Evolutionary conservation across 805 yeast species (phyloP).

Genomic region (Saccharomycopsis sp.): DNA sequence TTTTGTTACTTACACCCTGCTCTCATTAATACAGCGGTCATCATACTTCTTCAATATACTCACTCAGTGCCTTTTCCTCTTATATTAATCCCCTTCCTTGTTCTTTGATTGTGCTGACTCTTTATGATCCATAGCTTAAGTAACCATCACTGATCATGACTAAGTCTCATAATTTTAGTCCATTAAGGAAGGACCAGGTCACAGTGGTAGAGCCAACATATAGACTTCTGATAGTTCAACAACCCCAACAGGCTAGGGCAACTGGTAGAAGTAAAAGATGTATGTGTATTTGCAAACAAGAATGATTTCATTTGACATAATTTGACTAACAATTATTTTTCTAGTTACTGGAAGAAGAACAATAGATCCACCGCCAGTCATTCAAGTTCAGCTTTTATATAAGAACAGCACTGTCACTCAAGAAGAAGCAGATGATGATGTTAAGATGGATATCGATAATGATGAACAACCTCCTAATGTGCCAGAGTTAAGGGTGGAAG

Average conservation of each 20-base stretch:
- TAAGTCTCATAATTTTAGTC: conserved; percentile 13
- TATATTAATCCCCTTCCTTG: too few relatives aligned
- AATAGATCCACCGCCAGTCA: conserved; percentile 19
- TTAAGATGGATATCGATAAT: neutral
- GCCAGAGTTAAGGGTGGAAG: too few relatives aligned
- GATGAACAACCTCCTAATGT: too few relatives aligned
- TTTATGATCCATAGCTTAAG: too few relatives aligned
- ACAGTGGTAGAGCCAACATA: conserved; percentile 8
- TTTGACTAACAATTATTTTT: neutral
- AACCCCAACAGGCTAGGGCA: conserved; percentile 19
- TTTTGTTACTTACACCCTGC: too few relatives aligned
- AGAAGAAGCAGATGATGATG: neutral
- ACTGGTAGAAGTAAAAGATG: conserved; percentile 17
- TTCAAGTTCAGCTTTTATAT: conserved; percentile 18
- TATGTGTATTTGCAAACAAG: neutral
- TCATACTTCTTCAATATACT: too few relatives aligned
- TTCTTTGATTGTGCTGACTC: too few relatives aligned
- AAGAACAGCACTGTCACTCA: too few relatives aligned
- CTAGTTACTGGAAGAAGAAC: conserved; percentile 19
- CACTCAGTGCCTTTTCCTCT: too few relatives aligned
- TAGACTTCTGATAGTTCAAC: conserved; percentile 15
- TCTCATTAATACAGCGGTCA: too few relatives aligned
- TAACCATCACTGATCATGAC: conserved; percentile 13
- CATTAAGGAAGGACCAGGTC: conserved; percentile 5
- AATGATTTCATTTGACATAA: neutral